Conservation (phyloP, 1,284 basidiomycete species). For the Ustilago shanxiensis region DNA sequence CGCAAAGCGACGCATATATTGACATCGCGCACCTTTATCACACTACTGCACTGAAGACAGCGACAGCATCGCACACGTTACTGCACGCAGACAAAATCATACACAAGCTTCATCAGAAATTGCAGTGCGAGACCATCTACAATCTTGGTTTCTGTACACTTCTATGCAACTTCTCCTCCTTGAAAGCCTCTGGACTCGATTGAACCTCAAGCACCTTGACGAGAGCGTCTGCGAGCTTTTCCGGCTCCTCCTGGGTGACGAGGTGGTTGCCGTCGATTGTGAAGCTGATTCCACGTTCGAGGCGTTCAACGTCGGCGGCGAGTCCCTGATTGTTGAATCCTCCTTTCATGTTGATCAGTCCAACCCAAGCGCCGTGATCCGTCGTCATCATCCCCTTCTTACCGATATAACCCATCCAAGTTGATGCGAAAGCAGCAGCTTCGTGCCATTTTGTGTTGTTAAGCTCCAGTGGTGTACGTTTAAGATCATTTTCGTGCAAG, state of each 20-base stretch:
- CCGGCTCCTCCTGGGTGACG: conserved; percentile 61
- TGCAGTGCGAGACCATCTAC: conserved; percentile 8
- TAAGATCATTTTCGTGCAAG: conserved; percentile 35
- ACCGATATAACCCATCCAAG: conserved; percentile 42
- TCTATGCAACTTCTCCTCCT: conserved; percentile 37
- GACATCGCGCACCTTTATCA: too few relatives aligned
- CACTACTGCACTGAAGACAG: too few relatives aligned
- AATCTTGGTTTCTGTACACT: conserved; percentile 34
- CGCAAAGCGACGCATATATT: too few relatives aligned
- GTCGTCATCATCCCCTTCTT: conserved; percentile 19
- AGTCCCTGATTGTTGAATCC: conserved; percentile 37
- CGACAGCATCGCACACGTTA: background rate
- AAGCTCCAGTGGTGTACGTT: conserved; percentile 42
- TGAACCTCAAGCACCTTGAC: conserved; percentile 39
- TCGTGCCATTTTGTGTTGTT: conserved; percentile 64
- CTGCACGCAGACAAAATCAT: background rate
- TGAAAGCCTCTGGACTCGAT: conserved; percentile 18
- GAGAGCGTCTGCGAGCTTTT: conserved; percentile 25
- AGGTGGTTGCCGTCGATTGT: conserved; percentile 55
- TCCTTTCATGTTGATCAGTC: conserved; percentile 39
- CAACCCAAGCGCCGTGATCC: conserved; percentile 33
- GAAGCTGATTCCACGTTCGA: conserved; percentile 35
- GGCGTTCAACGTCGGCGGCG: conserved; percentile 28
- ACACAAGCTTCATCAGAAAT: too few relatives aligned
- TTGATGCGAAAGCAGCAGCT: conserved; percentile 53